Evolutionary conservation across 2,329 filamentous ascomycete genomes (phyloP).

Genomic region (Geosmithia flava): DNA sequence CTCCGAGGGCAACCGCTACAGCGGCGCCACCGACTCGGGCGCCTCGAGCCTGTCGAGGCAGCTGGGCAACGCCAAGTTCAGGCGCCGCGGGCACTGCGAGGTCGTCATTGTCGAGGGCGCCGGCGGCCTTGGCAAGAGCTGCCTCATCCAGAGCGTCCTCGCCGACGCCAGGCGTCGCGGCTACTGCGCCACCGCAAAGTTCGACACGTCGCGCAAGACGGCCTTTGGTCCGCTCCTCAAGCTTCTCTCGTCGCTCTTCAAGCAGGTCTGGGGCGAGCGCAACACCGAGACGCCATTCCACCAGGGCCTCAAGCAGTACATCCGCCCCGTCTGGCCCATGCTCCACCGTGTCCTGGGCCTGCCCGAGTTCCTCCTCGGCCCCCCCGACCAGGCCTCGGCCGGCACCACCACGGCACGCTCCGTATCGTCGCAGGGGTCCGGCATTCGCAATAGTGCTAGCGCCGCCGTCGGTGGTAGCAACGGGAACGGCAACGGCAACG

Average conservation of each 20-base stretch:
- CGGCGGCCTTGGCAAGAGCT: conserved; percentile 53
- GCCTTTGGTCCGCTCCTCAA: conserved; percentile 53
- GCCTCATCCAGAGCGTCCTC: conserved; percentile 50
- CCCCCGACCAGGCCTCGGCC: conserved; percentile 19
- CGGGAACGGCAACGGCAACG: no score
- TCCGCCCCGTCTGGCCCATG: conserved; percentile 52
- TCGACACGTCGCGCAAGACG: conserved; percentile 46
- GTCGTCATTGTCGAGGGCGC: conserved; percentile 48
- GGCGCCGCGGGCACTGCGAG: conserved; percentile 50
- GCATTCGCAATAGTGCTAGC: conserved; percentile 13
- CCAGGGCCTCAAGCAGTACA: conserved; percentile 46
- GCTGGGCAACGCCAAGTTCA: conserved; percentile 44
- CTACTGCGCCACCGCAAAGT: conserved; percentile 55
- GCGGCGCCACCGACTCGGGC: conserved; percentile 27
- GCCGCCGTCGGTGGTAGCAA: conserved; percentile 8
- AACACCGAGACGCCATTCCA: conserved; percentile 55
- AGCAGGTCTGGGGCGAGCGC: conserved; percentile 54
- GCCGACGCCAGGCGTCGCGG: conserved; percentile 47
- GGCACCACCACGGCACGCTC: conserved; percentile 15
- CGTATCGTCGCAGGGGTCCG: conserved; percentile 19
- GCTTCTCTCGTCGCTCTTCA: conserved; percentile 53
- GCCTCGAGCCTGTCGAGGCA: conserved; percentile 39
- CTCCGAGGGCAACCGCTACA: conserved; percentile 26
- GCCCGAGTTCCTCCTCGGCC: conserved; percentile 56
- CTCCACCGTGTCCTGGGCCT: conserved; percentile 49